Percentiles rank a stretch among this genome's conserved stretches.
Evolutionary conservation across 2,329 filamentous ascomycete genomes (phyloP).

Genomic region (Xylariaceae sp.): DNA sequence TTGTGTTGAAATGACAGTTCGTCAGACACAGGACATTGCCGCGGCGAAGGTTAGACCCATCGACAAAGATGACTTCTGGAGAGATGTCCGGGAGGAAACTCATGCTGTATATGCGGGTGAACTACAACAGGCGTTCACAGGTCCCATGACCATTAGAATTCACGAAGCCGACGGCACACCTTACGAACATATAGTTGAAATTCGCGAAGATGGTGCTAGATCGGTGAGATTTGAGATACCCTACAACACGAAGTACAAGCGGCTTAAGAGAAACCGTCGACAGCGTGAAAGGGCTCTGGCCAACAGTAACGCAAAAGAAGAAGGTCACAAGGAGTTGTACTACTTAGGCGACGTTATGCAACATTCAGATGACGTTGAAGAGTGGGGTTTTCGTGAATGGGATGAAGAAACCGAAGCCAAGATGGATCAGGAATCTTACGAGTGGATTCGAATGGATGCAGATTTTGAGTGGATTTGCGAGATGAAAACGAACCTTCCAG

Average conservation of each 20-base stretch:
- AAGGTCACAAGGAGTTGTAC: constrained; percentile 74
- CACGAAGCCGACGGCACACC: constrained; percentile 97
- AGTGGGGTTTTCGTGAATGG: constrained; percentile 89
- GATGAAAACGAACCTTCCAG: constrained; percentile 74
- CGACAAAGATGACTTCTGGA: constrained; percentile 71
- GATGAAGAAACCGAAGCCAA: constrained; percentile 78
- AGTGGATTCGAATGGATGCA: constrained; percentile 97
- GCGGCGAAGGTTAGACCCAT: constrained; percentile 49
- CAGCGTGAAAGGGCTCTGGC: constrained; percentile 56
- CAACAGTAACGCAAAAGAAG: constrained; percentile 40
- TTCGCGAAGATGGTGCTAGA: constrained; percentile 78
- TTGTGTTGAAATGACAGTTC: constrained; percentile 86
- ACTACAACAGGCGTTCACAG: constrained; percentile 78
- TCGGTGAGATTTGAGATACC: constrained; percentile 82
- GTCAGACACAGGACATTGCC: constrained; percentile 61
- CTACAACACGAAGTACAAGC: constrained; percentile 99
- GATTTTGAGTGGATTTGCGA: constrained; percentile 97
- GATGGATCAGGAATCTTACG: constrained; percentile 95
- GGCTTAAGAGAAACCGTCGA: constrained; percentile 76
- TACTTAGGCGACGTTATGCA: constrained; percentile 89
- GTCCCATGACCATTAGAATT: constrained; percentile 95
- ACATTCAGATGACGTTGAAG: constrained; percentile 70
- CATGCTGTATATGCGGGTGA: constrained; percentile 64
- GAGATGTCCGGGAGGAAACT: constrained; percentile 76
- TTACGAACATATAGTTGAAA: constrained; percentile 96